Percentiles rank a stretch among this genome's conserved stretches.
Conservation (phyloP, 371 early-diverging fungal genomes). For the Mucor circinelloides region DNA sequence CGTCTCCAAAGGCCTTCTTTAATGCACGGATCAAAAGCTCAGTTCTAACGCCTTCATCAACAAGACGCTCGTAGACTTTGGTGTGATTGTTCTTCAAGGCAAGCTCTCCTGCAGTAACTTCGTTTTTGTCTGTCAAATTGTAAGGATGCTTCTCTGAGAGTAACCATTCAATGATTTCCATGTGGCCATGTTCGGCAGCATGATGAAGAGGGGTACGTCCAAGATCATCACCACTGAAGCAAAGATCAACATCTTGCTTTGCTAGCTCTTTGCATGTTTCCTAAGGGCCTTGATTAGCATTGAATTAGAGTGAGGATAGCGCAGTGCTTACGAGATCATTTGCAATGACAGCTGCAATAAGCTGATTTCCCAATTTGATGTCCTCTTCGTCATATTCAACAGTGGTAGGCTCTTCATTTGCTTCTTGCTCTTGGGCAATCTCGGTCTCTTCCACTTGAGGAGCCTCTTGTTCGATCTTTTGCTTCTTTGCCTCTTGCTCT, state of each 20-base stretch:
- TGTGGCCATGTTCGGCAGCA: slow-evolving; percentile 49
- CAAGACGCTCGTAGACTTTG: slow-evolving; percentile 58
- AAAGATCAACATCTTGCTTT: slow-evolving; percentile 45
- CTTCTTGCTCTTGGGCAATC: slow-evolving; percentile 8
- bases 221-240: slow-evolving; percentile 42
- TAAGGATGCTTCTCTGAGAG: slow-evolving; percentile 61
- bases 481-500: slow-evolving; percentile 26
- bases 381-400: slow-evolving; percentile 41
- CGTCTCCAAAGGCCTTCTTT: slow-evolving; percentile 35
- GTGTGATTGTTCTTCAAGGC: slow-evolving; percentile 56
- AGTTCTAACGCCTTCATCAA: slow-evolving; percentile 83
- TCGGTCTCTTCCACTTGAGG: background rate
- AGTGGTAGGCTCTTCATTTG: slow-evolving; percentile 4
- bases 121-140: slow-evolving; percentile 44
- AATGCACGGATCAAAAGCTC: slow-evolving; percentile 77
- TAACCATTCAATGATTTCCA: slow-evolving; percentile 60
- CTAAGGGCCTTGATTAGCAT: slow-evolving; percentile 11
- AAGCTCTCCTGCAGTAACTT: slow-evolving; percentile 56
- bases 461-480: slow-evolving; percentile 15
- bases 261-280: slow-evolving; percentile 38
- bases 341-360: slow-evolving; percentile 40
- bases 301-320: background rate
- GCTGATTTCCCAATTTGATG: slow-evolving; percentile 31
- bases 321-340: slow-evolving; percentile 40
- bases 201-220: slow-evolving; percentile 54